Percentiles rank a stretch among this genome's conserved stretches.
Evolutionary conservation across 129 eudicot species (phyloP).

Genomic region (Helianthus tuberosus): DNA sequence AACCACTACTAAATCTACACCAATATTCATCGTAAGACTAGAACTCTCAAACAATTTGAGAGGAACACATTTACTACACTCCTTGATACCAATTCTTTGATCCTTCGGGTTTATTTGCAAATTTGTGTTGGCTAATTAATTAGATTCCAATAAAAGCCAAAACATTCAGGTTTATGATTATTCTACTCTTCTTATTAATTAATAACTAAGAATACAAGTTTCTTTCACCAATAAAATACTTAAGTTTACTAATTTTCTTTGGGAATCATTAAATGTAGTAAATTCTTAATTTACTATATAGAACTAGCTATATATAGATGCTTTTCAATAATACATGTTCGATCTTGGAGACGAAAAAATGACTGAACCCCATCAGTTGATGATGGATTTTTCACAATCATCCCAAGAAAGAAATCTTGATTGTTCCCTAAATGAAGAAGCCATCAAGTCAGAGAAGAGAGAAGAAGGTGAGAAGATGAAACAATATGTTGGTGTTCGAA

Average conservation of each 20-base stretch:
- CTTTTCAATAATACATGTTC: not conserved
- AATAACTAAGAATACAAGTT: not conserved
- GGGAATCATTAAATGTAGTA: not conserved
- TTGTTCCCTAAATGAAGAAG: not conserved
- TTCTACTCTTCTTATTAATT: not conserved
- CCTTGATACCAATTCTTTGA: too few species aligned
- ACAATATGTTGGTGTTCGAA: constrained; percentile 48
- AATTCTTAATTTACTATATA: not conserved
- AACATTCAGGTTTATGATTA: not conserved
- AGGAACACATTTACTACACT: too few species aligned
- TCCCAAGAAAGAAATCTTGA: not conserved
- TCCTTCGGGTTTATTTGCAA: too few species aligned
- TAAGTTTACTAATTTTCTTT: not conserved
- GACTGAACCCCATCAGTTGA: not conserved
- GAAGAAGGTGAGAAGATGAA: constrained; percentile 33
- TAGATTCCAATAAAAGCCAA: too few species aligned
- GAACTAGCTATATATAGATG: not conserved
- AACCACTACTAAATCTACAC: too few species aligned
- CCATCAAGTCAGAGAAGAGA: not conserved
- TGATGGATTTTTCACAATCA: not conserved
- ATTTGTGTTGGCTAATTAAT: too few species aligned
- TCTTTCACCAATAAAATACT: not conserved
- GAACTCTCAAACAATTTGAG: too few species aligned
- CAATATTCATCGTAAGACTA: too few species aligned
- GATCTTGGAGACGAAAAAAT: not conserved